Base-by-base conservation (phyloP, 2,329 filamentous ascomycete genomes). In the Fusarium chlamydosporum region DNA sequence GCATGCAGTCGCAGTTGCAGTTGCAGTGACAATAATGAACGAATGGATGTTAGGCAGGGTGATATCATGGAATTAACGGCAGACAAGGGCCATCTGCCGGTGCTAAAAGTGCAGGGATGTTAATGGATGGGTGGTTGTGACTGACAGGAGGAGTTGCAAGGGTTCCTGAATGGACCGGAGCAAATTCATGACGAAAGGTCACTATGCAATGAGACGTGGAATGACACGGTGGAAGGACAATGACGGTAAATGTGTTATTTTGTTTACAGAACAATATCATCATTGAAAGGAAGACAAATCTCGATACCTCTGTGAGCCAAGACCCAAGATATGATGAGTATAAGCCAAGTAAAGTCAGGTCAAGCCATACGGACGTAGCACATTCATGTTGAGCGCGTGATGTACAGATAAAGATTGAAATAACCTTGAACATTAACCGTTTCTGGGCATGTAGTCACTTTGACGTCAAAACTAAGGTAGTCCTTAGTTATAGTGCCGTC, bases 391-490 rank as follows among this genome's bases (percentile, higher is more conserved):
- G 41, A 38, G 26, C 31, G 31, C 26, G n/a, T 48, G 33, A 40
- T 50, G 23, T 50, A 12, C 35, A 46, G 50, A 50, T 58, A 64
- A 29, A 29, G 7, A 23, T 60, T 53, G 38, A 58, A 54, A 59
- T 43, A 59, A 57, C 65, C 20, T 59, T 18, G 45, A 47, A 18
- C 15, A 20, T 53, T 54, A 10, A 38, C 18, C 42, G 8, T 40
- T 40, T 52, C 23, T 31, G 4, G 18, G 15, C 18, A 67, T 71
- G 61, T 41, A 64, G 57, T 71, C 70, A 72, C 64, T 57, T 68
- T 72, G 67, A 72, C 70, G 70, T 72, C 70, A 72, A 67, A 26
- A 18, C 16, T 23, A 12, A 31, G n/a, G 38, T 29, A 33, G 26
- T 37, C 33, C 48, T 42, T 20, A 23, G 23, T 23, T 23, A 29